Evolutionary conservation across 352 stramenopile genomes (phyloP).

Genomic region (Phytophthora cryptogea): DNA sequence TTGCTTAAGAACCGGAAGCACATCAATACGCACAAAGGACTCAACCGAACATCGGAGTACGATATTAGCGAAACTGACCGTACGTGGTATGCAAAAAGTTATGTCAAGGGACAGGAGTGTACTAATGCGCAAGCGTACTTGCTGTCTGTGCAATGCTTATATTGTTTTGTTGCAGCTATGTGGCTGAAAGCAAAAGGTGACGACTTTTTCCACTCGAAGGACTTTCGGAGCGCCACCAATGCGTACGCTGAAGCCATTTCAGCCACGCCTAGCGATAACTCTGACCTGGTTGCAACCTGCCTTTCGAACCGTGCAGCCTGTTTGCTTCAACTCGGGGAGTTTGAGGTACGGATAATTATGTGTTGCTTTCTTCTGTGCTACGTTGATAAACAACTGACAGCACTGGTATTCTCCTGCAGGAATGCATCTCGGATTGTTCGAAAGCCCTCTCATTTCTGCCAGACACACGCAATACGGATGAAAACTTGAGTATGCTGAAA

Average conservation of each 20-base stretch:
- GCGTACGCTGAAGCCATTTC: slow-evolving; percentile 70
- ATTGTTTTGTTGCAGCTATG: slow-evolving; percentile 45
- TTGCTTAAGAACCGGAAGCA: slow-evolving; percentile 85
- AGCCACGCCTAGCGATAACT: slow-evolving; percentile 36
- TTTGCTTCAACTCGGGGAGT: slow-evolving; percentile 58
- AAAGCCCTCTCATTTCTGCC: slow-evolving; percentile 67
- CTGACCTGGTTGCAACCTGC: slow-evolving; percentile 52
- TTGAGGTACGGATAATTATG: slow-evolving; percentile 40
- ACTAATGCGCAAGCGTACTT: neutral
- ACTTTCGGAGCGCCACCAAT: slow-evolving; percentile 72
- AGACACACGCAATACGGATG: slow-evolving; percentile 46
- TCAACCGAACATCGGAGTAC: slow-evolving; percentile 52
- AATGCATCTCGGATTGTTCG: slow-evolving; percentile 73
- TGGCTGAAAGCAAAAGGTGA: slow-evolving; percentile 90
- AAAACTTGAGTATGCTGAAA: slow-evolving; percentile 40
- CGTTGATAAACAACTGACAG: neutral
- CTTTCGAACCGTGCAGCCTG: slow-evolving; percentile 76
- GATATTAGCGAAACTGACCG: slow-evolving; percentile 88
- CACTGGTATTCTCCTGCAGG: slow-evolving; percentile 14
- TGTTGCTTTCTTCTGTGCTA: neutral
- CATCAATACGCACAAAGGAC: slow-evolving; percentile 69
- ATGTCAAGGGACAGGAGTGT: neutral
- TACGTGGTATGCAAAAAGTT: slow-evolving; percentile 32
- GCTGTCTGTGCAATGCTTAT: too few relatives aligned
- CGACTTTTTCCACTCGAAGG: slow-evolving; percentile 75